Base-by-base conservation (phyloP, 208 protist genomes). In the Trypanosoma lewisi region DNA sequence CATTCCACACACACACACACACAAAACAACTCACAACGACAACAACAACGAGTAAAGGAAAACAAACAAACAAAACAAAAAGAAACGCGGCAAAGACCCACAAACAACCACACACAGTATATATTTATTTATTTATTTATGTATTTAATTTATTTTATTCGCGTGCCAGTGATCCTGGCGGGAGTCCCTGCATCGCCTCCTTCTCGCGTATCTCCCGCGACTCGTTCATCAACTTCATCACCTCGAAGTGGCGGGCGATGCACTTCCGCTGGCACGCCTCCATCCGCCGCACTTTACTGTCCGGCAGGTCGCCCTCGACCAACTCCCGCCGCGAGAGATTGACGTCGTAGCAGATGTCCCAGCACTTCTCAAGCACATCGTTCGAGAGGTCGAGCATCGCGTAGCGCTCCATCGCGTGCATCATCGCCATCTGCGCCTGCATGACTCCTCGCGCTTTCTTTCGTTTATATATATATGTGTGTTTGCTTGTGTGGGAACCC, bases 211-310 rank as follows among this genome's bases (percentile, higher is more conserved):
- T 11, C 67, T 88, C 78, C 7, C 80, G 70, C 2, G 71, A 66
- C n/a, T 70, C 83, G 34, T 75, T 75, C 67, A 91, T 81, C 44
- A 96, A 61, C 36, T 79, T 80, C 85, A 96, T 85, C 51, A 90
- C 86, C 47, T 96, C 90, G 63, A 96, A 96, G 48, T 96, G 74
- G 0, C 90, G 72, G 5, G 81, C 84, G 27, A 93, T 75, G 55
- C 90, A 96, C 83, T 96, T 96, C 6, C 87, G 90, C 57, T 63
- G 73, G 64, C 90, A 96, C 39, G 84, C 85, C 31, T 94, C 81
- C 80, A 92, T 90, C 74, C 84, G 82, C 11, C 78, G 75, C 27
- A 79, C 14, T 45, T 84, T 89, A 23, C 63, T 50, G 53, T 94
- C 85, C 0, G 80, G 48, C 25, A 91, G 3, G 11, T 68, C 73